A percentile compares a stretch with the other conserved stretches of the same genome.
Conservation (phyloP, 192 early-diverging fungal species). For the Fimicolochytrium jonesii region DNA sequence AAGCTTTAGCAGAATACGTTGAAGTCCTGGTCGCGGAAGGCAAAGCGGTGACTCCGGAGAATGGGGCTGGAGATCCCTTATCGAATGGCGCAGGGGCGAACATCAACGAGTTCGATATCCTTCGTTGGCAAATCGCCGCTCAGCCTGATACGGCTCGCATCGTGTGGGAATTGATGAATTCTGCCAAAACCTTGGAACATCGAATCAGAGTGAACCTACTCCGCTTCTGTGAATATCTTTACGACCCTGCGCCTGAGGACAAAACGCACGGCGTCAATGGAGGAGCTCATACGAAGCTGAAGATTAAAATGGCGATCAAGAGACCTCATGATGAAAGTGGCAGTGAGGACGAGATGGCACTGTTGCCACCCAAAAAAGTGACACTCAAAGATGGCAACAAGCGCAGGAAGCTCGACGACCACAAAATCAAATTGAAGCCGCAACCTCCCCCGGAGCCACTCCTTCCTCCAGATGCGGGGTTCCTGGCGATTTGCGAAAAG, state of each 20-base stretch:
- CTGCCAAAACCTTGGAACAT: conserved; percentile 41
- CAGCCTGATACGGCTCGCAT: conserved; percentile 1
- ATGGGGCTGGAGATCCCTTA: background rate
- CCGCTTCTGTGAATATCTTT: conserved; percentile 60
- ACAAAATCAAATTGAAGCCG: conserved; percentile 20
- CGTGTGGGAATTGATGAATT: conserved; percentile 18
- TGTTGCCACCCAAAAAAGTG: background rate
- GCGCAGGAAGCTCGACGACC: conserved; percentile 8
- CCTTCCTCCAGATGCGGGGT: conserved; percentile 32
- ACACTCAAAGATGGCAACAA: background rate
- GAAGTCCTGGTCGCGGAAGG: conserved; percentile 8
- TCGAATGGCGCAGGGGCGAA: background rate
- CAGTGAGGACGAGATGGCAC: conserved; percentile 16
- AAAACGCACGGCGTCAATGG: background rate
- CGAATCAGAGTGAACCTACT: conserved; percentile 54
- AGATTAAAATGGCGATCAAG: conserved; percentile 41
- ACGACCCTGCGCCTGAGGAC: conserved; percentile 50
- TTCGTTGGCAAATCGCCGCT: background rate
- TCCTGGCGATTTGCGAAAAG: conserved; percentile 23
- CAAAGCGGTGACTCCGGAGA: background rate
- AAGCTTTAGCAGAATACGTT: conserved; percentile 22
- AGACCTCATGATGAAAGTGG: conserved; percentile 19
- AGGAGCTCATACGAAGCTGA: conserved; percentile 39
- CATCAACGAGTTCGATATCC: background rate
- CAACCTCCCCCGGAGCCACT: conserved; percentile 8